Evolutionary conservation across 1,139 yeast genomes (phyloP).

Genomic region (Yamadazyma epiphylla): DNA sequence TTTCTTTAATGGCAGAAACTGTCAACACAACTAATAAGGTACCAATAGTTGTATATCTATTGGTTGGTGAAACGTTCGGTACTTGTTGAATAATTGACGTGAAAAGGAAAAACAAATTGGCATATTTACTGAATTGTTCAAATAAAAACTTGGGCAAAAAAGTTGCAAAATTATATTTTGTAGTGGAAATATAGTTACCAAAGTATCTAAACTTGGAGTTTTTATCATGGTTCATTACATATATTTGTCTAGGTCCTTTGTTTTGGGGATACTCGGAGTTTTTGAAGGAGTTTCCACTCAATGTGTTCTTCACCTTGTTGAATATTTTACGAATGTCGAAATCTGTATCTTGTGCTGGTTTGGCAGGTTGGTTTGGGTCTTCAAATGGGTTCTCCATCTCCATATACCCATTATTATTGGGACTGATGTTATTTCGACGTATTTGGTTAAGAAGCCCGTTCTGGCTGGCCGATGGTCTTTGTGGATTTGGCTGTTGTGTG

Average conservation of each 20-base stretch:
- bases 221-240: slow-evolving; percentile 56
- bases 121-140: slow-evolving; percentile 96
- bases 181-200: slow-evolving; percentile 89
- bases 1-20: slow-evolving; percentile 91
- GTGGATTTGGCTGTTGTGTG: too few species aligned
- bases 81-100: slow-evolving; percentile 96
- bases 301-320: slow-evolving; percentile 7
- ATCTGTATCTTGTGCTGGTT: slow-evolving; percentile 2
- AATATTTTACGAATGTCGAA: slow-evolving; percentile 14
- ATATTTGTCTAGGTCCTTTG: slow-evolving; percentile 60
- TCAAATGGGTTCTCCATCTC: slow-evolving; percentile 31
- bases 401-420: slow-evolving; percentile 10
- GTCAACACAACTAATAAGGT: slow-evolving; percentile 78
- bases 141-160: slow-evolving; percentile 91
- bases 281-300: slow-evolving; percentile 8
- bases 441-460: slow-evolving; percentile 1
- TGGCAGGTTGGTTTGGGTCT: slow-evolving; percentile 15
- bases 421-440: background rate
- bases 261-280: slow-evolving; percentile 5
- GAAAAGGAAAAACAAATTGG: slow-evolving; percentile 88
- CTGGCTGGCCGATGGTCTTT: background rate
- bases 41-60: slow-evolving; percentile 91
- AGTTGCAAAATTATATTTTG: slow-evolving; percentile 93
- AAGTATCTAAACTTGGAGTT: slow-evolving; percentile 58
- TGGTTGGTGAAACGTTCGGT: slow-evolving; percentile 94